A percentile compares a stretch with the other conserved stretches of the same genome.
Conservation (phyloP, 148 eudicot species). For the Chenopodium suecicum region DNA sequence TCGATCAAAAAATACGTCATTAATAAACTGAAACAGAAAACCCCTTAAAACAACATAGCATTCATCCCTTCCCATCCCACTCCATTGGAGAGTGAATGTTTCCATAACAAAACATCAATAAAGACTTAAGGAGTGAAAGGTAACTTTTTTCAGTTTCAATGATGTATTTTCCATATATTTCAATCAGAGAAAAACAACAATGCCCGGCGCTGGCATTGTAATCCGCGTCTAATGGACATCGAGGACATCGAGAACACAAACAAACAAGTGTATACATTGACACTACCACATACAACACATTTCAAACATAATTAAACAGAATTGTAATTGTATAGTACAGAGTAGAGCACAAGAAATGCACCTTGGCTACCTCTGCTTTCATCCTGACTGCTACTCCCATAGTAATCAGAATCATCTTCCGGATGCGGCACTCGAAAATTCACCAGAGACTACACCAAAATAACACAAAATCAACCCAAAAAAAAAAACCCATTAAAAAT, state of each 20-base stretch:
- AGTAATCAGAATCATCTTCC: slow-evolving; percentile 79
- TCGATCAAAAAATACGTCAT: neutral
- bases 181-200: neutral
- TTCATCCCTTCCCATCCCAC: neutral
- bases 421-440: slow-evolving; percentile 79
- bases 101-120: neutral
- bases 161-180: neutral
- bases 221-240: neutral
- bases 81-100: neutral
- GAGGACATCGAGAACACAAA: neutral
- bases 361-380: slow-evolving; percentile 90
- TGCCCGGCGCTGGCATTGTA: neutral
- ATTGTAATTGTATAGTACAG: neutral
- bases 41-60: too few relatives aligned
- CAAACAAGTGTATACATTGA: neutral
- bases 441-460: slow-evolving; percentile 73
- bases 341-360: slow-evolving; percentile 18
- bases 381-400: slow-evolving; percentile 87
- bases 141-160: neutral
- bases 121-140: neutral
- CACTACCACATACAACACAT: neutral
- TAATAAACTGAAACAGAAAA: neutral
- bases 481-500: neutral
- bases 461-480: neutral
- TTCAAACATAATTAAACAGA: neutral